phyloP scores from a whole-genome alignment of 2,329 filamentous ascomycete species.

The Neofusicoccum cordaticola region DNA sequence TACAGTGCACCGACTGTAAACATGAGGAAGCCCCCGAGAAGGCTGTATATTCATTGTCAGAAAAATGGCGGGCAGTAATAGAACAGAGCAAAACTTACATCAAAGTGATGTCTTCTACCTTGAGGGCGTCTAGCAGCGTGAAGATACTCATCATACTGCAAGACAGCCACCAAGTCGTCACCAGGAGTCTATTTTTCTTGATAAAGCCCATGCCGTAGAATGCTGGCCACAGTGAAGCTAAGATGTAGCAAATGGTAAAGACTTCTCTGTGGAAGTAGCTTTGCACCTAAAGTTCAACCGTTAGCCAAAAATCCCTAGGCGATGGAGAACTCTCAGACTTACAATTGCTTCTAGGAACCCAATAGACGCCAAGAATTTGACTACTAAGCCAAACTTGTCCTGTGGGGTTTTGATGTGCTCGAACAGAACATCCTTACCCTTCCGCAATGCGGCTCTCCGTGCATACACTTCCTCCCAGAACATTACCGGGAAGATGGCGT shows the following conservation, averaged over 20 bases:
- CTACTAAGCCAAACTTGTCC: slow-evolving; percentile 56
- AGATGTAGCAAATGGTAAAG: slow-evolving; percentile 73
- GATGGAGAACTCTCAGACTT: slow-evolving; percentile 21
- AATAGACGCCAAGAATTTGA: slow-evolving; percentile 68
- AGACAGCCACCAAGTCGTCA: slow-evolving; percentile 69
- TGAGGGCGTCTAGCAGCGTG: slow-evolving; percentile 82
- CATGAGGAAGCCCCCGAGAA: slow-evolving; percentile 77
- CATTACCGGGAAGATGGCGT: slow-evolving; percentile 84
- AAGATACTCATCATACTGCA: slow-evolving; percentile 86
- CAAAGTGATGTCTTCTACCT: slow-evolving; percentile 70
- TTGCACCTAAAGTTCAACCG: slow-evolving; percentile 61
- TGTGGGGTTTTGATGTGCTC: slow-evolving; percentile 62
- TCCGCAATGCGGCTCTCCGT: slow-evolving; percentile 64
- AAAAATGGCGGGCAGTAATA: not conserved
- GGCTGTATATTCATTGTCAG: slow-evolving; percentile 45
- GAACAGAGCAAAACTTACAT: slow-evolving; percentile 53
- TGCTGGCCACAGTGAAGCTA: slow-evolving; percentile 75
- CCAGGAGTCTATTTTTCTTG: slow-evolving; percentile 60
- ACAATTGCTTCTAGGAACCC: slow-evolving; percentile 73
- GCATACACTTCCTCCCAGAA: slow-evolving; percentile 98
- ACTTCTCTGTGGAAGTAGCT: slow-evolving; percentile 91
- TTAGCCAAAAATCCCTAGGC: not conserved
- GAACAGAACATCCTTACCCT: slow-evolving; percentile 68
- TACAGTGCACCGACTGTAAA: slow-evolving; percentile 72
- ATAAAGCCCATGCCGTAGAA: slow-evolving; percentile 73